phyloP scores from a whole-genome alignment of 1,284 basidiomycete genomes.

The Ganoderma boninense region DNA sequence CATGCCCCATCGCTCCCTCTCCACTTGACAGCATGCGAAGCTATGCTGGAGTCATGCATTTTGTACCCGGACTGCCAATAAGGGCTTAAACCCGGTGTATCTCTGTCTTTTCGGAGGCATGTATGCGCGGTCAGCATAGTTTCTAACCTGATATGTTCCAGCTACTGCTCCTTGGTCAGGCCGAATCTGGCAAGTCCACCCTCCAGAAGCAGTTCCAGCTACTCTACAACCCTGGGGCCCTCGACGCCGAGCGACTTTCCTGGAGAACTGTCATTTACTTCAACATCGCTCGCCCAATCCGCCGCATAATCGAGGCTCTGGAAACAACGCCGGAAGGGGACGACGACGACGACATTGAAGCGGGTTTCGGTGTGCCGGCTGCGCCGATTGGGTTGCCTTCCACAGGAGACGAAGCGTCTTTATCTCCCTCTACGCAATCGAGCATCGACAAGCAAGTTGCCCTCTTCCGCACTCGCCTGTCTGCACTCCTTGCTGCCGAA shows the following conservation, averaged over 20 bases:
- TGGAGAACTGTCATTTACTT: slow-evolving; percentile 88
- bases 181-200: slow-evolving; percentile 82
- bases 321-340: slow-evolving; percentile 72
- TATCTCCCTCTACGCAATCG: slow-evolving; percentile 33
- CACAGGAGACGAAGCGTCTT: slow-evolving; percentile 33
- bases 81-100: neutral
- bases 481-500: slow-evolving; percentile 69
- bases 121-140: neutral
- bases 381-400: slow-evolving; percentile 11
- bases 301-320: slow-evolving; percentile 75
- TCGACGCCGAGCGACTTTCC: slow-evolving; percentile 80
- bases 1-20: slow-evolving; percentile 1
- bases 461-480: slow-evolving; percentile 63
- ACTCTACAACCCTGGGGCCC: slow-evolving; percentile 79
- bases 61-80: neutral
- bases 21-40: neutral
- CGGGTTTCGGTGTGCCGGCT: slow-evolving; percentile 11
- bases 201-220: slow-evolving; percentile 88
- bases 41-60: neutral
- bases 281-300: slow-evolving; percentile 80
- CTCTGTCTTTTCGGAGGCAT: neutral
- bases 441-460: slow-evolving; percentile 49
- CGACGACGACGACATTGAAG: slow-evolving; percentile 40
- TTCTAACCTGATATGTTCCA: slow-evolving; percentile 40
- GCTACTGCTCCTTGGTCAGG: slow-evolving; percentile 79